Base-by-base conservation (phyloP, 768 basidiomycete genomes). In the Auricularia sp. region DNA sequence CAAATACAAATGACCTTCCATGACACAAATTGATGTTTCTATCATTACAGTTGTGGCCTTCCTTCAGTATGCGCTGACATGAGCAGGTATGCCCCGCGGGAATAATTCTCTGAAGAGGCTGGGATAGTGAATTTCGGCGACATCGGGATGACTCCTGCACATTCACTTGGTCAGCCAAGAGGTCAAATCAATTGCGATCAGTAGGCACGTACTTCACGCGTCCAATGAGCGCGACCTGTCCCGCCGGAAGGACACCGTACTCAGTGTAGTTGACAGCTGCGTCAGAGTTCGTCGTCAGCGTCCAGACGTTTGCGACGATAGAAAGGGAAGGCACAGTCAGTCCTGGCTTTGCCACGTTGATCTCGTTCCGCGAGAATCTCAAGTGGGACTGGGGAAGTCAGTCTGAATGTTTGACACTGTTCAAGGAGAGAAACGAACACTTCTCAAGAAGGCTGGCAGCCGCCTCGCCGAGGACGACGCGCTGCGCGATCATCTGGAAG, bases 181-280 rank as follows among this genome's bases (percentile, higher is more conserved):
- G 29, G 21, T 18, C 23, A 42, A 18, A 58, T 16, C 4, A 23
- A 61, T 23, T 1, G 2, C 14, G 36, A 36, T 54, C 14, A 54
- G 39, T 47, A 60, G n/a, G 33, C 29, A 77, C 87, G 68, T 64
- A 91, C 90, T 88, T 93, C 64, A 93, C 79, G 12, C 91, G 78
- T 1, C 88, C 89, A 63, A 91, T 89, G 42, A 93, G 79, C 64
- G 81, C 83, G 33, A 91, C 91, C 63, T 81, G 76, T 3, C 91
- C 91, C 0, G 84, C 85, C 0, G 86, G 84, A 69, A 87, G 82
- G 23, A 76, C 77, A 67, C 86, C 84, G 68, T 90, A 93, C 69
- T 92, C 91, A 1, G 80, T 70, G 68, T 87, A 91, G 72, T 93
- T 92, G 18, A 91, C 84, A n/a, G 91, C 91, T 92, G 65, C n/a